These are phyloP conservation scores for Abrus precatorius DNA, from an alignment of 306 rosid species.

Conservation along the genomic window DNA sequence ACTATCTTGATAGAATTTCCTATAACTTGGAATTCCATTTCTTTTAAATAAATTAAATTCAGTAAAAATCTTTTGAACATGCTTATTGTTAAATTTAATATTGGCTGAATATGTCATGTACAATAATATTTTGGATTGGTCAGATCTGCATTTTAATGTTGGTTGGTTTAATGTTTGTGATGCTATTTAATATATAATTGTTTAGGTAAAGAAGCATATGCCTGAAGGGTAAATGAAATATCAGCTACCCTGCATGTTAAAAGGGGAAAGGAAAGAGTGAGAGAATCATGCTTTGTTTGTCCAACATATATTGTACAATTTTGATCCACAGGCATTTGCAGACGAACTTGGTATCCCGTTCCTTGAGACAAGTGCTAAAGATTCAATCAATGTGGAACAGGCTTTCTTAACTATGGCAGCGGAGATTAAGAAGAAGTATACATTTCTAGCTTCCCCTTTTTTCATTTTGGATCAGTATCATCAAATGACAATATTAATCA, in stretches of 20 bases:
- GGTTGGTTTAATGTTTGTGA: neutral
- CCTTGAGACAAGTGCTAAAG: conserved; percentile 99
- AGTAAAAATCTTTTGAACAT: neutral
- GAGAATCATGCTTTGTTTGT: conserved; percentile 2
- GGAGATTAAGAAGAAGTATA: conserved; percentile 94
- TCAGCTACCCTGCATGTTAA: neutral
- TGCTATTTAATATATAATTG: neutral
- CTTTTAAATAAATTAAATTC: neutral
- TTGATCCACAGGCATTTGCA: conserved; percentile 82
- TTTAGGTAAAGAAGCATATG: conserved; percentile 14
- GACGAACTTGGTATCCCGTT: conserved; percentile 96
- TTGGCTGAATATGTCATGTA: conserved; percentile 17
- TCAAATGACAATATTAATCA: neutral
- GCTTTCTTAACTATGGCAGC: conserved; percentile 97
- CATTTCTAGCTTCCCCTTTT: conserved; percentile 48
- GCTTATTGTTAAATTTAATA: conserved; percentile 13
- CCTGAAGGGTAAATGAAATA: neutral
- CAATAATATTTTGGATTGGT: neutral
- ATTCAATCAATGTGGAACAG: conserved; percentile 95
- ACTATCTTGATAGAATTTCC: conserved; percentile 4
- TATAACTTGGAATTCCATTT: conserved; percentile 8
- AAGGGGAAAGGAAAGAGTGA: neutral
- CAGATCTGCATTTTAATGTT: conserved; percentile 5
- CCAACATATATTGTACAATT: conserved; percentile 26
- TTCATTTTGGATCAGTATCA: neutral